Evolutionary conservation across 1,139 yeast species (phyloP).

Genomic region (Blastobotrys serpentis): DNA sequence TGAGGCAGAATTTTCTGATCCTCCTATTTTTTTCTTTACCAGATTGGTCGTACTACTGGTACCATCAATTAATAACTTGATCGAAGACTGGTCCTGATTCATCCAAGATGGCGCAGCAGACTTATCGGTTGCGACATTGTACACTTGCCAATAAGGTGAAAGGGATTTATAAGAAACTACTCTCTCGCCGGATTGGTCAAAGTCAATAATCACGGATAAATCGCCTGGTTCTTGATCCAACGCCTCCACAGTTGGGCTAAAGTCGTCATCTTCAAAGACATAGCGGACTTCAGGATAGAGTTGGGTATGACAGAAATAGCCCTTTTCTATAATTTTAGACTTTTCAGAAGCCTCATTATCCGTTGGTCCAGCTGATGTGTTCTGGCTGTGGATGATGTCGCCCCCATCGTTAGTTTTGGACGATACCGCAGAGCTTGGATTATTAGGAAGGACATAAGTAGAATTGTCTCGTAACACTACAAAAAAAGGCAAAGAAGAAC

Average conservation of each 20-base stretch:
- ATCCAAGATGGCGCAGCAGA: conserved; percentile 25
- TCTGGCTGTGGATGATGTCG: conserved; percentile 5
- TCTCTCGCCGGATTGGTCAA: conserved; percentile 37
- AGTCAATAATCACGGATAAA: conserved; percentile 39
- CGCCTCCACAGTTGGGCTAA: conserved; percentile 38
- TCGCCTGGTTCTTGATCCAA: conserved; percentile 34
- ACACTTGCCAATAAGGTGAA: conserved; percentile 42
- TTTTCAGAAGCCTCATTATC: conserved; percentile 1
- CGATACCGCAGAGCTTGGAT: not conserved
- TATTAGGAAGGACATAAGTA: conserved; percentile 4
- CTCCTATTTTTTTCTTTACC: not conserved
- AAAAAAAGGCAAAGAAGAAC: conserved; percentile 29
- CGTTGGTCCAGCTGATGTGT: conserved; percentile 1
- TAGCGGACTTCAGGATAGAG: conserved; percentile 41
- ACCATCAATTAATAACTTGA: conserved; percentile 26
- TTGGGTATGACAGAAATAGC: conserved; percentile 12
- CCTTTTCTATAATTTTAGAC: not conserved
- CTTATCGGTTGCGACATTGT: conserved; percentile 23
- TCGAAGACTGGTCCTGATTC: conserved; percentile 19
- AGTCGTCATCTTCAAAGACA: conserved; percentile 41
- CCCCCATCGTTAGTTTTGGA: not conserved
- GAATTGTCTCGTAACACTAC: conserved; percentile 28
- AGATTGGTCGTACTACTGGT: conserved; percentile 20
- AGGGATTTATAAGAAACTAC: conserved; percentile 35
- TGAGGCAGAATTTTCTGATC: not conserved